Conservation (phyloP, 257 asterid species). For the Pogostemon cablin region DNA sequence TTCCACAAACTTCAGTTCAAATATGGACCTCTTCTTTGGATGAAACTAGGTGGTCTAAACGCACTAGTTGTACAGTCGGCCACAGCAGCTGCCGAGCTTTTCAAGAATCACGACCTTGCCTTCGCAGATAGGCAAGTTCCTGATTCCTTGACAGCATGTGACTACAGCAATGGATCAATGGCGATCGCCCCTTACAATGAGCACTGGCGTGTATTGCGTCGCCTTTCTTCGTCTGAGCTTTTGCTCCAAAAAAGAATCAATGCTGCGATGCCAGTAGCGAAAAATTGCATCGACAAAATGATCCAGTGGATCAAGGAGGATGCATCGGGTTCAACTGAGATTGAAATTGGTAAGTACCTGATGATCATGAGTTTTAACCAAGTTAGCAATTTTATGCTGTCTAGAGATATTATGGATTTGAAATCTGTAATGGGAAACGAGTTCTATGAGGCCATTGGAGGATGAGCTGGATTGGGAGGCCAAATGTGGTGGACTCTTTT, state of each 20-base stretch:
- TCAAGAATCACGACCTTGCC: slow-evolving; percentile 47
- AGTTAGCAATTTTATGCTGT: slow-evolving; percentile 44
- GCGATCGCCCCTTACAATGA: slow-evolving; percentile 37
- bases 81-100: slow-evolving; percentile 43
- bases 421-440: slow-evolving; percentile 36
- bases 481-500: slow-evolving; percentile 48
- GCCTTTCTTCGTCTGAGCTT: slow-evolving; percentile 43
- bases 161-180: slow-evolving; percentile 35
- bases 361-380: slow-evolving; percentile 40
- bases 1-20: slow-evolving; percentile 28
- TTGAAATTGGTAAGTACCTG: slow-evolving; percentile 38
- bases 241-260: slow-evolving; percentile 37
- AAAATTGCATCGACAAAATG: slow-evolving; percentile 40
- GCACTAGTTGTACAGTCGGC: slow-evolving; percentile 39
- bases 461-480: slow-evolving; percentile 38
- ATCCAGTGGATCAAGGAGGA: slow-evolving; percentile 42
- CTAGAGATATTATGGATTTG: slow-evolving; percentile 39
- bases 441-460: slow-evolving; percentile 36
- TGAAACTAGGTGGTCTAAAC: slow-evolving; percentile 41
- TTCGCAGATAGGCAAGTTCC: slow-evolving; percentile 38
- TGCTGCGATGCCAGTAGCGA: slow-evolving; percentile 29
- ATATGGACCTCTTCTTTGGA: slow-evolving; percentile 47
- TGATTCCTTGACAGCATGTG: slow-evolving; percentile 37
- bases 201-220: slow-evolving; percentile 41
- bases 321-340: slow-evolving; percentile 18